phyloP scores from a whole-genome alignment of 352 stramenopile genomes.

The Phytopythium boreale region DNA sequence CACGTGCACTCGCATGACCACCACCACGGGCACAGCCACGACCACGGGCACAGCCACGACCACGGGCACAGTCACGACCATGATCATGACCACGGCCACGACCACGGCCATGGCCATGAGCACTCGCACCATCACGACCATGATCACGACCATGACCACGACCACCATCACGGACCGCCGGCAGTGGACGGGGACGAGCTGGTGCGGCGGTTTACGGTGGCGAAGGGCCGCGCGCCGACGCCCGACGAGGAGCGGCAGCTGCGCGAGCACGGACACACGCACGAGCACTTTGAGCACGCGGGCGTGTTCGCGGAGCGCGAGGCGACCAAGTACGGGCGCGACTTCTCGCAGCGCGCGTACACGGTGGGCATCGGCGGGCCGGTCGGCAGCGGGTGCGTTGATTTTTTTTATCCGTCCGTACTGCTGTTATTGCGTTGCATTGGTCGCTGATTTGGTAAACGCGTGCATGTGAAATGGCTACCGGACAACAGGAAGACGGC shows the following conservation, averaged over 20 bases:
- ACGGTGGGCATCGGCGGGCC: conserved; percentile 96
- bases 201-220: conserved; percentile 63
- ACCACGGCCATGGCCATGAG: conserved; percentile 29
- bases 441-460: neutral
- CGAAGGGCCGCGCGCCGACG: conserved; percentile 57
- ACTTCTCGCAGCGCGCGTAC: conserved; percentile 88
- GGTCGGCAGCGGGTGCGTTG: conserved; percentile 81
- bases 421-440: no score
- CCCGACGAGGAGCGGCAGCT: conserved; percentile 74
- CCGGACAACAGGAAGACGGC: conserved; percentile 88
- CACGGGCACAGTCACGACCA: conserved; percentile 29
- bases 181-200: conserved; percentile 61
- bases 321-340: conserved; percentile 37
- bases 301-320: conserved; percentile 74
- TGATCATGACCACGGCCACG: conserved; percentile 16
- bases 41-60: conserved; percentile 19
- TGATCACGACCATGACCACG: conserved; percentile 18
- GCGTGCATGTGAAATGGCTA: neutral
- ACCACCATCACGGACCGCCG: conserved; percentile 13
- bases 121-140: conserved; percentile 29
- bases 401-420: no score
- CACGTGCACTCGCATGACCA: conserved; percentile 25
- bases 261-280: conserved; percentile 83
- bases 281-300: conserved; percentile 86
- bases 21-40: conserved; percentile 21